Conservation (phyloP, 208 protist species). For the Lotmaria passim region DNA sequence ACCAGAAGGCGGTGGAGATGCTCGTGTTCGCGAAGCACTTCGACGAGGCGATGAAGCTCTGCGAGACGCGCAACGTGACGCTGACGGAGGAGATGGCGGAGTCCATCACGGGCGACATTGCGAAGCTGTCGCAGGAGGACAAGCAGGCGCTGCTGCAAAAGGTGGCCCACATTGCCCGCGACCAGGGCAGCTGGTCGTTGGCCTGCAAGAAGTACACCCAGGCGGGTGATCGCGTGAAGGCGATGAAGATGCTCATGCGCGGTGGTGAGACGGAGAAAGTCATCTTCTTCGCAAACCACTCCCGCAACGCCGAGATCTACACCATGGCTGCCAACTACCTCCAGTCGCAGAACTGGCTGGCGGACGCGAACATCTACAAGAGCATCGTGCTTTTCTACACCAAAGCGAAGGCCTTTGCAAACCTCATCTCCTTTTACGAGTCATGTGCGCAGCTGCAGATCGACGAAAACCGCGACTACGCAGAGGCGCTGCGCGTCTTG, state of each 20-base stretch:
- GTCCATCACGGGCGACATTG: constrained; percentile 77
- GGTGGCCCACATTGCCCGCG: constrained; percentile 86
- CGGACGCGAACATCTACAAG: constrained; percentile 94
- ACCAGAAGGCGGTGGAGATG: constrained; percentile 94
- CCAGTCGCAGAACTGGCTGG: constrained; percentile 95
- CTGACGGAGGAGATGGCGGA: constrained; percentile 94
- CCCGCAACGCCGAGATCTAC: constrained; percentile 94
- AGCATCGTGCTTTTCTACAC: constrained; percentile 97
- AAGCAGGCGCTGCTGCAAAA: constrained; percentile 57
- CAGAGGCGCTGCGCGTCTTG: constrained; percentile 87
- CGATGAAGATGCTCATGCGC: constrained; percentile 97
- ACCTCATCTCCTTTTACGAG: constrained; percentile 93
- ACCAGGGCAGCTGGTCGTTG: constrained; percentile 91
- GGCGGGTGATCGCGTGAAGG: constrained; percentile 95
- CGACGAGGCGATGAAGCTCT: constrained; percentile 86
- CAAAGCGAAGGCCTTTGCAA: constrained; percentile 94
- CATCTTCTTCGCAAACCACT: constrained; percentile 97
- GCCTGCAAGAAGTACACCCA: constrained; percentile 95
- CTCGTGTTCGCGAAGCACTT: constrained; percentile 91
- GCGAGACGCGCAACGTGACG: constrained; percentile 75
- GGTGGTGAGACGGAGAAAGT: constrained; percentile 97
- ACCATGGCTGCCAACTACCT: constrained; percentile 97
- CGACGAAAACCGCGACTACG: constrained; percentile 97
- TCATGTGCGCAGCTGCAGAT: constrained; percentile 95
- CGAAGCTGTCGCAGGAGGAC: constrained; percentile 58